Conservation (phyloP, 495 filamentous ascomycete genomes). For the Aspergillus cavernicola region DNA sequence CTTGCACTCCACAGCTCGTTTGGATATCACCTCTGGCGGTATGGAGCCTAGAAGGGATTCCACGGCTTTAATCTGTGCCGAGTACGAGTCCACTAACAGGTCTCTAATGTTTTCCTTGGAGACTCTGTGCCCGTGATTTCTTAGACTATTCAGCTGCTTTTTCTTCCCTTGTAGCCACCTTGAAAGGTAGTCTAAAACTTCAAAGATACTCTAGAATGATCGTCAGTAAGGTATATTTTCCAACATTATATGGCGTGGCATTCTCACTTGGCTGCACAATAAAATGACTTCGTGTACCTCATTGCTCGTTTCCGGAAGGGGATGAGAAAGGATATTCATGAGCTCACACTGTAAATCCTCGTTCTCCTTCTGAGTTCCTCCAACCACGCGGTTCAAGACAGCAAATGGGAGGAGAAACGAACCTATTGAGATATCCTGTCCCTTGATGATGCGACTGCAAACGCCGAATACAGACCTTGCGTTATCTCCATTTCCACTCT, state of each 20-base stretch:
- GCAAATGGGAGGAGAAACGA: conserved; percentile 85
- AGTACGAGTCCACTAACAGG: conserved; percentile 37
- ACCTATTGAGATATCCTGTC: conserved; percentile 76
- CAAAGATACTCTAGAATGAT: conserved; percentile 70
- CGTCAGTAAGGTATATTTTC: background rate
- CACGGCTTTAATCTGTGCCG: conserved; percentile 56
- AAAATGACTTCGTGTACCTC: conserved; percentile 65
- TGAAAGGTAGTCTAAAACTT: conserved; percentile 84
- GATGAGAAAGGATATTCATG: conserved; percentile 58
- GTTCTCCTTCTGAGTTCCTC: conserved; percentile 60
- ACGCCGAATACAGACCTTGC: conserved; percentile 72
- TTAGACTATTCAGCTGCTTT: conserved; percentile 47
- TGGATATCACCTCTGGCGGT: conserved; percentile 80
- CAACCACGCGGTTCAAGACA: conserved; percentile 71
- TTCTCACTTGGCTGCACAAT: conserved; percentile 73
- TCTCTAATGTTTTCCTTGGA: conserved; percentile 36
- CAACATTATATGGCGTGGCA: background rate
- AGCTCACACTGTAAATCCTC: conserved; percentile 69
- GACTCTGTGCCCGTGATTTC: conserved; percentile 30
- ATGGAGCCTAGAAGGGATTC: conserved; percentile 63
- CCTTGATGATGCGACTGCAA: conserved; percentile 72
- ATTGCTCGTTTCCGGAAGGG: conserved; percentile 52
- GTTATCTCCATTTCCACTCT: conserved; percentile 64
- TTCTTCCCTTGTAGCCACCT: conserved; percentile 84
- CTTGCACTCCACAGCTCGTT: conserved; percentile 82